These are phyloP conservation scores for Leptographium lundbergii DNA, from an alignment of 2,329 filamentous ascomycete species.

Conservation along the genomic window DNA sequence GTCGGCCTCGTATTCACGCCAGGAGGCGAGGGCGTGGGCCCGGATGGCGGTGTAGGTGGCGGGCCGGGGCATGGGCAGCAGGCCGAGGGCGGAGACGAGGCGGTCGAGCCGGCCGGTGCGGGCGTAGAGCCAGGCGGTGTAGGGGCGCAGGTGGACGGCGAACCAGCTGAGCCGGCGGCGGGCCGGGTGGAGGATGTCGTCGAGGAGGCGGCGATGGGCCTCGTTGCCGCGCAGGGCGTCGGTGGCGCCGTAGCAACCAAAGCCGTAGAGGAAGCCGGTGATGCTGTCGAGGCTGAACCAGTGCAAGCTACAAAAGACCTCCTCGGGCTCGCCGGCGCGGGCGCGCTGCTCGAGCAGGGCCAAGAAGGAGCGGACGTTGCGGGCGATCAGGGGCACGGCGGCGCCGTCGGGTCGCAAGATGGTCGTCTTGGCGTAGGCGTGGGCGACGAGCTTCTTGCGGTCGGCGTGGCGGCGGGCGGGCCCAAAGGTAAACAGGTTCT, in stretches of 20 bases:
- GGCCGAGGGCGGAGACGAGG: conserved; percentile 17
- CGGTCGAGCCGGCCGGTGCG: conserved; percentile 23
- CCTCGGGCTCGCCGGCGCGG: conserved; percentile 17
- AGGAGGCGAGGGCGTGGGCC: conserved; percentile 16
- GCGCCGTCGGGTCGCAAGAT: conserved; percentile 24
- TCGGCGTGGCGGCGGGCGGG: conserved; percentile 29
- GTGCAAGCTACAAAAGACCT: conserved; percentile 36
- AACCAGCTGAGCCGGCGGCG: conserved; percentile 36
- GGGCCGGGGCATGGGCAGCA: conserved; percentile 37
- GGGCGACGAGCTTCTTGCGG: conserved; percentile 37
- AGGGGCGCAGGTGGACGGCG: conserved; percentile 28
- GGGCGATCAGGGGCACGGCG: conserved; percentile 24
- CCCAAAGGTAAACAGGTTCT: conserved; percentile 40
- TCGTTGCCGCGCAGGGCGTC: conserved; percentile 25
- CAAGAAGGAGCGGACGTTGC: conserved; percentile 7
- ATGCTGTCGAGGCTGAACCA: conserved; percentile 41
- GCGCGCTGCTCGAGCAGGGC: neutral
- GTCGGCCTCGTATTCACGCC: conserved; percentile 10
- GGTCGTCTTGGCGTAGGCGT: conserved; percentile 38
- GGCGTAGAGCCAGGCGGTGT: conserved; percentile 36
- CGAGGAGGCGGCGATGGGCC: conserved; percentile 26
- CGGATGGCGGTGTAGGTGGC: conserved; percentile 38
- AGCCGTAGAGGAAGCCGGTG: conserved; percentile 37
- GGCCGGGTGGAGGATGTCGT: conserved; percentile 34
- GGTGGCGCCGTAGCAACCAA: conserved; percentile 25